phyloP scores from a whole-genome alignment of 805 yeast species.

The Wickerhamomyces chaumierensis region DNA sequence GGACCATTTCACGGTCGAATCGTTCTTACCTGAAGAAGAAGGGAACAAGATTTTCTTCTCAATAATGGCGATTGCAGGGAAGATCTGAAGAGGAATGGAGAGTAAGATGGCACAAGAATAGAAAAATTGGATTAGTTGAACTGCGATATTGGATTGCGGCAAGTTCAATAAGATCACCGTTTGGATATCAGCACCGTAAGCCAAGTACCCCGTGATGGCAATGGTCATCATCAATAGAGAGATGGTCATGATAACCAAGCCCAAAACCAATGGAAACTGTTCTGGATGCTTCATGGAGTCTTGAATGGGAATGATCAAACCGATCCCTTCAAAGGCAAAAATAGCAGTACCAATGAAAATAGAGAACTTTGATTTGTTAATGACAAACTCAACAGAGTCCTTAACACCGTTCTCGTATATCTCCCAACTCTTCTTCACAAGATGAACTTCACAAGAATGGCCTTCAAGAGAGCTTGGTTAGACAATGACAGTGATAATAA shows the following conservation, averaged over 20 bases:
- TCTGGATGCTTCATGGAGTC: conserved; percentile 73
- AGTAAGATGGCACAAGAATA: conserved; percentile 66
- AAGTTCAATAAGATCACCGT: conserved; percentile 64
- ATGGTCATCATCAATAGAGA: conserved; percentile 49
- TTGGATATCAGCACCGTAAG: conserved; percentile 53
- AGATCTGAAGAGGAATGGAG: conserved; percentile 71
- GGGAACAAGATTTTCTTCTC: conserved; percentile 50
- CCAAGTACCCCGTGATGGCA: conserved; percentile 59
- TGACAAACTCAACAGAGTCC: conserved; percentile 31
- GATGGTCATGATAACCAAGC: conserved; percentile 50
- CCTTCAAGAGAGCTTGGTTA: conserved; percentile 17
- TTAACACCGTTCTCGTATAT: conserved; percentile 35
- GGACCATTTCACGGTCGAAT: conserved; percentile 46
- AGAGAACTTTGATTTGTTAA: conserved; percentile 52
- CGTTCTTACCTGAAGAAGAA: conserved; percentile 42
- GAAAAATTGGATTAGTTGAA: conserved; percentile 55
- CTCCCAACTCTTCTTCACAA: conserved; percentile 21
- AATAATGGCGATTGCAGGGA: conserved; percentile 68
- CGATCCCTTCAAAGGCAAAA: conserved; percentile 84
- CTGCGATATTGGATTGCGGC: conserved; percentile 54
- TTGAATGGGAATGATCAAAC: conserved; percentile 70
- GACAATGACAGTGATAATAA: conserved; percentile 2
- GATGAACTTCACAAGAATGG: conserved; percentile 17
- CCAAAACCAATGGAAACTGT: conserved; percentile 56
- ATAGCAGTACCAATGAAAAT: conserved; percentile 75